Conservation (phyloP, 768 basidiomycete genomes). For the Gymnopilus junonius region DNA sequence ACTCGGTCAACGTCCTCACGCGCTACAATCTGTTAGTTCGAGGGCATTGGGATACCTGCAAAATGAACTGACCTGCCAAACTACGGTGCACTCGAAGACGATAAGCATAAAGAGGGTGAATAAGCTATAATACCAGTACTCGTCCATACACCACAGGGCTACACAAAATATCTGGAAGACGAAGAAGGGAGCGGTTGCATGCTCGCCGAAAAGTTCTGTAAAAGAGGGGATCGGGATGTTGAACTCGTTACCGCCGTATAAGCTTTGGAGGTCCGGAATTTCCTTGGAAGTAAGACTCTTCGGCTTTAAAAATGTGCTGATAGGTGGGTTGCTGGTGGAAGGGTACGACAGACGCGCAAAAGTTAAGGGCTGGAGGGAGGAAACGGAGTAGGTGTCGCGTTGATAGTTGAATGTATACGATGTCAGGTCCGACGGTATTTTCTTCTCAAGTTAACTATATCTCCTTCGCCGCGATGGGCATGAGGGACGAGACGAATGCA, state of each 20-base stretch:
- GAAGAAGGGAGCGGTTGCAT: constrained; percentile 98
- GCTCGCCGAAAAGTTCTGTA: constrained; percentile 88
- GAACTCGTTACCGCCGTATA: constrained; percentile 95
- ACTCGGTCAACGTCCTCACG: constrained; percentile 91
- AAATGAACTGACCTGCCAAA: constrained; percentile 78
- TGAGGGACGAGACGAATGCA: constrained; percentile 83
- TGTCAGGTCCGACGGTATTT: constrained; percentile 53
- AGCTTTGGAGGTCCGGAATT: constrained; percentile 54
- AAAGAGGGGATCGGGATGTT: constrained; percentile 97
- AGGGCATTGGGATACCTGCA: background rate
- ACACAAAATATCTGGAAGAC: constrained; percentile 99
- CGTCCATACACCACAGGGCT: constrained; percentile 95
- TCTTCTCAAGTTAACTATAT: constrained; percentile 81
- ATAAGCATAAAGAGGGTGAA: constrained; percentile 99
- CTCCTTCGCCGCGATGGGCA: constrained; percentile 84
- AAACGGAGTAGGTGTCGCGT: constrained; percentile 86
- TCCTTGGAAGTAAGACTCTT: constrained; percentile 54
- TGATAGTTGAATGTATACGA: constrained; percentile 94
- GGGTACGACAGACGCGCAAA: constrained; percentile 92
- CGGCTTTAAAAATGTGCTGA: constrained; percentile 66
- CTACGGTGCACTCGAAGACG: constrained; percentile 98
- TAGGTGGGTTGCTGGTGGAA: constrained; percentile 67
- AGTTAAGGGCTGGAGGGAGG: constrained; percentile 53
- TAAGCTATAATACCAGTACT: constrained; percentile 98
- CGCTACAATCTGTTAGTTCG: constrained; percentile 53